Conservation (phyloP, 2,329 filamentous ascomycete genomes). For the Blastomyces silverae region DNA sequence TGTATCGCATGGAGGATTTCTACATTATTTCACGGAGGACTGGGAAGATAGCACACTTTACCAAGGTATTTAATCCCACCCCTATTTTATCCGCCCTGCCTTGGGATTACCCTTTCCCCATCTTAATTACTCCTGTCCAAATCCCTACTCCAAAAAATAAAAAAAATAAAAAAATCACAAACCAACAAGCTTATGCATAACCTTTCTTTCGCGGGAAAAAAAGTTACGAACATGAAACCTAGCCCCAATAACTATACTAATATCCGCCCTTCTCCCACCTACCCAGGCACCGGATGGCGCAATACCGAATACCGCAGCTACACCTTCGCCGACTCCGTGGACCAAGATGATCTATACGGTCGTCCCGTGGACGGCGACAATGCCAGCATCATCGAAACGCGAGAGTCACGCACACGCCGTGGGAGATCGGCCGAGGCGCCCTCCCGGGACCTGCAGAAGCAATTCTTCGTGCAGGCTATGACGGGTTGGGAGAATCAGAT, state of each 20-base stretch:
- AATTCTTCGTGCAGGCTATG: slow-evolving; percentile 36
- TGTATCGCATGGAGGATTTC: slow-evolving; percentile 74
- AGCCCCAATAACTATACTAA: slow-evolving; percentile 23
- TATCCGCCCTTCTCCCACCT: slow-evolving; percentile 19
- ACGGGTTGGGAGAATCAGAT: slow-evolving; percentile 39
- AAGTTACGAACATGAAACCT: slow-evolving; percentile 23
- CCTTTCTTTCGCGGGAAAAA: slow-evolving; percentile 7
- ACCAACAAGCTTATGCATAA: slow-evolving; percentile 10
- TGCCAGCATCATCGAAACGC: slow-evolving; percentile 38
- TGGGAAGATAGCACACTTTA: slow-evolving; percentile 56
- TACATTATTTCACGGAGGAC: slow-evolving; percentile 81
- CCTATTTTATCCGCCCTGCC: neutral
- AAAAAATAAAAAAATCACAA: neutral
- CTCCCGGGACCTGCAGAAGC: slow-evolving; percentile 34
- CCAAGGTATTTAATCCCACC: slow-evolving; percentile 33
- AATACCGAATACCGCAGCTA: slow-evolving; percentile 69
- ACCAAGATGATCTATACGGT: slow-evolving; percentile 43
- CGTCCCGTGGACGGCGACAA: slow-evolving; percentile 35
- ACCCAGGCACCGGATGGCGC: slow-evolving; percentile 61
- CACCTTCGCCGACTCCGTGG: slow-evolving; percentile 51
- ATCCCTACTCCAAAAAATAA: neutral
- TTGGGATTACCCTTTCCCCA: neutral
- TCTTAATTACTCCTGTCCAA: neutral
- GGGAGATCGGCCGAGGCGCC: slow-evolving; percentile 34
- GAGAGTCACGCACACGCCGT: slow-evolving; percentile 37